phyloP scores from a whole-genome alignment of 192 early-diverging fungal genomes.

The Phlyctochytrium bullatum region DNA sequence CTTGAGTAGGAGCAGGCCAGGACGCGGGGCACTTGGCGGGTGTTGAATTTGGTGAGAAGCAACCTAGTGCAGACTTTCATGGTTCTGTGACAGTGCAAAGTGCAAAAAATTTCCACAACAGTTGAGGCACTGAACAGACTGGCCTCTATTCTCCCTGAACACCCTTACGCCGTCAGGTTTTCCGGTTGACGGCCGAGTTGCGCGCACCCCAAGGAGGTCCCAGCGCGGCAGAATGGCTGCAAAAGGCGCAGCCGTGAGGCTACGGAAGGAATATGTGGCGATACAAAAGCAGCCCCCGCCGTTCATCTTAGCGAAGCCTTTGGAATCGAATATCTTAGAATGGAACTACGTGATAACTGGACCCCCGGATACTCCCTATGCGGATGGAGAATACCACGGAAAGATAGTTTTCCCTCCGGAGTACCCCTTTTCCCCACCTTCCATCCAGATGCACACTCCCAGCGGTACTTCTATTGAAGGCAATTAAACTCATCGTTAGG shows the following conservation, averaged over 20 bases:
- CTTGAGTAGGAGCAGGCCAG: no score
- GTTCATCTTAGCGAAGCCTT: conserved; percentile 85
- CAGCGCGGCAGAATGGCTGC: conserved; percentile 1
- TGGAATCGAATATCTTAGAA: conserved; percentile 94
- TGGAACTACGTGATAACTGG: conserved; percentile 98
- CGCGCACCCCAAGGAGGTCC: no score
- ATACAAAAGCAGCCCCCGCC: conserved; percentile 65
- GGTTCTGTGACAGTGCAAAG: no score
- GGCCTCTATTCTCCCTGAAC: no score
- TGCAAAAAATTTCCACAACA: no score
- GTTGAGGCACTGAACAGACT: no score
- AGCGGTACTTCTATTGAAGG: conserved; percentile 22
- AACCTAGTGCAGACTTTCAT: no score
- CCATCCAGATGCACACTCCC: conserved; percentile 53
- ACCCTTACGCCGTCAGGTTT: no score
- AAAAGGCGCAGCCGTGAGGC: conserved; percentile 39
- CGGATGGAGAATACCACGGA: conserved; percentile 52
- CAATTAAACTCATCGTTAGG: conserved; percentile 37
- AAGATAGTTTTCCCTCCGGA: conserved; percentile 86
- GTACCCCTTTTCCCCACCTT: conserved; percentile 80
- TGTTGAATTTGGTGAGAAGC: no score
- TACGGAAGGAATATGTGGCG: conserved; percentile 47
- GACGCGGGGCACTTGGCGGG: no score
- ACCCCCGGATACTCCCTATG: conserved; percentile 88
- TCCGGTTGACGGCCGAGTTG: no score